These are phyloP conservation scores for Zymoseptoria crescenta DNA, from an alignment of 2,329 filamentous ascomycete genomes.

Conservation along the genomic window DNA sequence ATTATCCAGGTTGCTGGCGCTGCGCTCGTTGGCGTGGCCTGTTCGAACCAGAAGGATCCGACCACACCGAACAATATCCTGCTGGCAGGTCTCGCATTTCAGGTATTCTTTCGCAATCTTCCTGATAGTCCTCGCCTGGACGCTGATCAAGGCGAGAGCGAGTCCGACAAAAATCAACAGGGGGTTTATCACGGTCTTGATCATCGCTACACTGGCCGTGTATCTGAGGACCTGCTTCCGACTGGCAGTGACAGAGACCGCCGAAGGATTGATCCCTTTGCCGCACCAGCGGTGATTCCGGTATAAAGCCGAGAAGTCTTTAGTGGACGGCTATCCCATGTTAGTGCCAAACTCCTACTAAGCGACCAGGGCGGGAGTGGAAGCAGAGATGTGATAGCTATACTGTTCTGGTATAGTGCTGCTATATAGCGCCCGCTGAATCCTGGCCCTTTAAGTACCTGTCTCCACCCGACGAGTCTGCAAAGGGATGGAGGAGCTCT, in stretches of 20 bases:
- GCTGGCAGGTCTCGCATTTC: conserved; percentile 48
- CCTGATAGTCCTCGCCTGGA: conserved; percentile 37
- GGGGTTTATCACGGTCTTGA: conserved; percentile 38
- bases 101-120: conserved; percentile 48
- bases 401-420: too few species aligned
- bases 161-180: conserved; percentile 26
- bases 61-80: conserved; percentile 48
- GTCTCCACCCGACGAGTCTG: too few species aligned
- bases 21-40: conserved; percentile 44
- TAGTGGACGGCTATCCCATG: too few species aligned
- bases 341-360: too few species aligned
- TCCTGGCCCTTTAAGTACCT: too few species aligned
- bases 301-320: too few species aligned
- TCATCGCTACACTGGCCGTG: conserved; percentile 41
- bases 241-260: conserved; percentile 49
- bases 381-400: too few species aligned
- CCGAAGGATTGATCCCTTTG: conserved; percentile 35
- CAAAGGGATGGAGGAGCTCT: conserved; percentile 38
- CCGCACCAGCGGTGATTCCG: too few species aligned
- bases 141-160: conserved; percentile 34
- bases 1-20: conserved; percentile 49
- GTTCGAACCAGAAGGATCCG: conserved; percentile 44
- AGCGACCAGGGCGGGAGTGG: too few species aligned
- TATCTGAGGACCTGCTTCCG: conserved; percentile 49
- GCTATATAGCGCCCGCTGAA: too few species aligned